Evolutionary conservation across 176 grass and related monocot genomes (phyloP).

Genomic region (Raddia distichophylla): DNA sequence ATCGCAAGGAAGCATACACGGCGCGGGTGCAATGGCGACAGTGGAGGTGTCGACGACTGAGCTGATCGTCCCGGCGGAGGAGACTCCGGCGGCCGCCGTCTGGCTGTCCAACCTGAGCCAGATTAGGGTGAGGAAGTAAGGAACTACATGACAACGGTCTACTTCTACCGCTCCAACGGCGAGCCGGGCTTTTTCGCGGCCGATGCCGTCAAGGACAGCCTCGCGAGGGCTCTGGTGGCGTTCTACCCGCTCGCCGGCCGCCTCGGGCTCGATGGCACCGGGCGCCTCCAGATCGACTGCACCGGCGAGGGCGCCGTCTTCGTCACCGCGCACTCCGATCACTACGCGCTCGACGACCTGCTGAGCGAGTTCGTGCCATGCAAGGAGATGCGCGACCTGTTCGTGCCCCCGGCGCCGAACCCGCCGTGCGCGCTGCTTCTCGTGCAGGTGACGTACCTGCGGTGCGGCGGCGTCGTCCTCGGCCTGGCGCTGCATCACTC

Average conservation of each 20-base stretch:
- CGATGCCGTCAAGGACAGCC: constrained; percentile 42
- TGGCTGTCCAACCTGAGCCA: constrained; percentile 75
- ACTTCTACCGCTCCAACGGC: constrained; percentile 49
- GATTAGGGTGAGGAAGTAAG: constrained; percentile 6
- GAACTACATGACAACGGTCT: constrained; percentile 60
- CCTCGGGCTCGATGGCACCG: constrained; percentile 14
- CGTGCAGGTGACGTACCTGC: constrained; percentile 65
- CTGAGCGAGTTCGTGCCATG: constrained; percentile 53
- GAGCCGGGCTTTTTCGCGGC: constrained; percentile 42
- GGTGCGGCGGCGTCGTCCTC: constrained; percentile 74
- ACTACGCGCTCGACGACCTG: constrained; percentile 44
- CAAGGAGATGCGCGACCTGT: constrained; percentile 45
- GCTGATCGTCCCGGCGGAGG: constrained; percentile 54
- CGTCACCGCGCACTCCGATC: constrained; percentile 30
- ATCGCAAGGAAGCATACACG: too few relatives aligned
- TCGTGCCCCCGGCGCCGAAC: constrained; percentile 41
- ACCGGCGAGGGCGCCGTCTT: constrained; percentile 63
- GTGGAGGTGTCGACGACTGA: constrained; percentile 51
- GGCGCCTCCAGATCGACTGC: constrained; percentile 64
- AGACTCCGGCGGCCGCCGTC: constrained; percentile 52
- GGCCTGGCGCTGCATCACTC: constrained; percentile 62
- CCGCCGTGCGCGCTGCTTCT: constrained; percentile 45
- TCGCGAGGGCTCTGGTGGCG: constrained; percentile 52
- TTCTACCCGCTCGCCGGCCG: constrained; percentile 82
- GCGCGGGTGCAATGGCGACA: constrained; percentile 7